Evolutionary conservation across 2,329 filamentous ascomycete species (phyloP), one percentile per base, ranked within the genome.

Genomic region (Diplodia mutila): DNA sequence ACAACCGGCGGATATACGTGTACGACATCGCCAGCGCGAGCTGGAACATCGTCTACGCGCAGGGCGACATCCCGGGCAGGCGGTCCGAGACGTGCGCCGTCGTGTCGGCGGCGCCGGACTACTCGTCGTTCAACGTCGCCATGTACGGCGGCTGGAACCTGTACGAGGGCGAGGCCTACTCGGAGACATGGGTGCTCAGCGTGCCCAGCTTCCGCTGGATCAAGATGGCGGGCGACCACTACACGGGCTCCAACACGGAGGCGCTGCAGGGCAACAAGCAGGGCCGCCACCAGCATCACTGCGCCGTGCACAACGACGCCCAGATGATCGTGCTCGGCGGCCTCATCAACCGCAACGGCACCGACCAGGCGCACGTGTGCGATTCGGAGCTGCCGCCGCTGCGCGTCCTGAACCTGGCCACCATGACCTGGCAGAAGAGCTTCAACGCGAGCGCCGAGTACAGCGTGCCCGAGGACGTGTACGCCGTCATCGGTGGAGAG

Each of bases 291-390:
- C 48, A 39, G 34, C 59, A 68, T 39, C 55, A 66, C 23, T 66
- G 67, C 34, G 42, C 39, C 12, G 53, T 65, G 18, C 46, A 51
- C 32, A 49, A 68, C 51, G 59, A 68, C 37, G 12, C 39, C 16
- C 61, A 68, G 61, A 68, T 68, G 67, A 52, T 68, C 39, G 67
- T 68, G 18, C 48, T 66, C 8, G 67, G 67, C 34, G 67, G 67
- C 25, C 21, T 55, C 37, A 29, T 65, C 39, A 63, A 57, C 16
- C 21, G 37, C 37, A 68, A 68, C 59, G 57, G 61, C 23, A 53
- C 46, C 16, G 32, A 52, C 29, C 21, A 32, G 49, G n/a, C 14
- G 21, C 48, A 55, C 51, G 29, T 34, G 18, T 65, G 63, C 63
- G 51, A 65, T 25, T 39, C 49, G 29, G n/a, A 55, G 29, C 59